Base-by-base conservation (phyloP, 352 stramenopile species). In the Phytophthora megakarya region DNA sequence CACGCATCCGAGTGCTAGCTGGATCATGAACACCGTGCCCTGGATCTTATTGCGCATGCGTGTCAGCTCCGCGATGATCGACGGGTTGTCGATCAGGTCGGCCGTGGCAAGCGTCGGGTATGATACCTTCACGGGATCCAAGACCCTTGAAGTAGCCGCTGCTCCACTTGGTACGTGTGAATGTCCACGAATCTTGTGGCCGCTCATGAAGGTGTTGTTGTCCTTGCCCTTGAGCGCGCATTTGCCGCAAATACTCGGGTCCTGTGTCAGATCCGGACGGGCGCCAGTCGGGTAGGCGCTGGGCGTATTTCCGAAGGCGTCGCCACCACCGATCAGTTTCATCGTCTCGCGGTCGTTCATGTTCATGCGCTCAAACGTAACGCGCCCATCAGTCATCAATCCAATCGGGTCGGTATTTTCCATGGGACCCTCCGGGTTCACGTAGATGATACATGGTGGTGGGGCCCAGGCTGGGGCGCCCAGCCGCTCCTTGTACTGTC, bases 21-120 rank as follows among this genome's bases (percentile, higher is more conserved):
- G n/a, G n/a, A n/a, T 93, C 49, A 93, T 98, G 72, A 98, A 98
- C 6, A 80, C 88, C 42, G 90, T 97, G 19, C 95, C 93, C 23
- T 98, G 71, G 63, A 98, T 93, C 79, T 98, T 92, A 13, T 98
- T 80, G 47, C 95, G 79, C 91, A 98, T 97, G 21, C 67, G 74
- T 8, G 86, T 96, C 42, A 93, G 65, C 66, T 91, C 80, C 37
- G 89, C 63, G 44, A 98, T 97, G 47, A 98, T 97, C 40, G 84
- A 97, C 26, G 93, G 93, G 71, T 98, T 98, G 80, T 98, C 98
- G 76, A n/a, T n/a, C n/a, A n/a, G n/a, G n/a, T n/a, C n/a, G n/a
- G n/a, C n/a, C n/a, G n/a, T n/a, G n/a, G n/a, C n/a, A n/a, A n/a
- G n/a, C n/a, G n/a, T n/a, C n/a, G n/a, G n/a, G n/a, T n/a, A n/a